phyloP scores from a whole-genome alignment of 495 filamentous ascomycete genomes.

The Cercophora scortea region DNA sequence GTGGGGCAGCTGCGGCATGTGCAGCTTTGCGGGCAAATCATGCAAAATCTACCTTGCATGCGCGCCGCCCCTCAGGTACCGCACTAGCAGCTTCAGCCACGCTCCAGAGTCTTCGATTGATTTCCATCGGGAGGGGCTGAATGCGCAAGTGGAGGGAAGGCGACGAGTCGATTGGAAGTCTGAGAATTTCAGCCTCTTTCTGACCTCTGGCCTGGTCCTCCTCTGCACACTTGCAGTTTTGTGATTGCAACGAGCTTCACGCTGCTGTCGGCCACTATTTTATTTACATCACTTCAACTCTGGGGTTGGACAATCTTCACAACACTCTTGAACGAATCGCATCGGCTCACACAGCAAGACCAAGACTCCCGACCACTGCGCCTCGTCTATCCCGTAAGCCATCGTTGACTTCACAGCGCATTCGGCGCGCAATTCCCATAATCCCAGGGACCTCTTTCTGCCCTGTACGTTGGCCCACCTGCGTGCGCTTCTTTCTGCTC shows the following conservation, averaged over 20 bases:
- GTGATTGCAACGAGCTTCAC: slow-evolving; percentile 8
- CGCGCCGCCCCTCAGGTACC: slow-evolving; percentile 2
- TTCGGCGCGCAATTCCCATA: background rate
- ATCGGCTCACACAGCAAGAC: too few relatives aligned
- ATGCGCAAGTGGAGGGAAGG: slow-evolving; percentile 19
- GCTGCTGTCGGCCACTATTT: background rate
- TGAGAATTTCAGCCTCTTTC: slow-evolving; percentile 26
- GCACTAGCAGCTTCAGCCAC: slow-evolving; percentile 24
- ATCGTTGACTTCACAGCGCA: background rate
- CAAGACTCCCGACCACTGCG: too few relatives aligned
- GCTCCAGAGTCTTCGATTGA: slow-evolving; percentile 29
- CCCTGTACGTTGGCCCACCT: background rate
- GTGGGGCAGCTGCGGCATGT: background rate
- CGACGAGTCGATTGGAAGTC: slow-evolving; percentile 20
- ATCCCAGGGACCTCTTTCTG: background rate
- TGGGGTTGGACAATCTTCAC: slow-evolving; percentile 2
- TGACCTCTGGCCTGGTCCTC: background rate
- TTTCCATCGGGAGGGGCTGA: slow-evolving; percentile 32
- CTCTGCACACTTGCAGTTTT: slow-evolving; percentile 13
- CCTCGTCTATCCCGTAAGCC: too few relatives aligned
- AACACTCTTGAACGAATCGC: too few relatives aligned
- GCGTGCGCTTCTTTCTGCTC: background rate
- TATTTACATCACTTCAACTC: slow-evolving; percentile 3
- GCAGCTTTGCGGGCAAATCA: background rate
- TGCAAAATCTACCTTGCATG: background rate